Base-by-base conservation (phyloP, 306 rosid genomes). In the Dalbergia oliveri region DNA sequence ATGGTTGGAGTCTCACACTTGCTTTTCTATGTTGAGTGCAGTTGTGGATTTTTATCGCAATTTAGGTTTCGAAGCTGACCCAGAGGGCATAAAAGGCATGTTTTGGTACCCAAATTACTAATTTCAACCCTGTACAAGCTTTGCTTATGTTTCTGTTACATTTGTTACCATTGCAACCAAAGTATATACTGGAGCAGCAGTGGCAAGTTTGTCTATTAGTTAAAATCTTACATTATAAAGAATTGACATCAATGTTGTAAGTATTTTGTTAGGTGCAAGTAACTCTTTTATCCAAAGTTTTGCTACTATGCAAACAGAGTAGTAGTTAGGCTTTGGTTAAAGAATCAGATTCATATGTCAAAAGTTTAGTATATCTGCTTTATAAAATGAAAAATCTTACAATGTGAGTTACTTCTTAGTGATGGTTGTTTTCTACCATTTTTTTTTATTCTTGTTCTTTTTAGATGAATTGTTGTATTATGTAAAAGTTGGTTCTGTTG, bases 51-150 rank as follows among this genome's bases (percentile, higher is more conserved):
- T 93, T 60, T 95, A 95, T 78, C 88, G 88, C 82, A 93, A 95
- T 86, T 84, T 95, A 79, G 98, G 99, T 45, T 95, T 95, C 72
- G 91, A 95, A 88, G 86, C 98, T 50, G 99, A 95, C 76, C 99
- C 98, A 0, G 99, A 91, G 89, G 99, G 99, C 73, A 93, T 95
- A 62, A 89, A 95, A 88, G 99, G 97, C 79, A 93, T 95, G 99
- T 91, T 95, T 77, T 93, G 99, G 98, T 87, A 95, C 82, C 98
- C 99, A 13, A 91, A 84, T 73, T 83, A 81, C 58, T 92, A 77
- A 77, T 47, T 41, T 23, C 51, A 21, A 74, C 66, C 53, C 26
- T 77, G 76, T 72, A 79, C 58, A 80, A 71, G 57, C 33, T 26
- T 69, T 80, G 67, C 54, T 58, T 81, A 21, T 15, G 66, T 68